phyloP scores from a whole-genome alignment of 1,284 basidiomycete species.

The Tausonia pullulans region DNA sequence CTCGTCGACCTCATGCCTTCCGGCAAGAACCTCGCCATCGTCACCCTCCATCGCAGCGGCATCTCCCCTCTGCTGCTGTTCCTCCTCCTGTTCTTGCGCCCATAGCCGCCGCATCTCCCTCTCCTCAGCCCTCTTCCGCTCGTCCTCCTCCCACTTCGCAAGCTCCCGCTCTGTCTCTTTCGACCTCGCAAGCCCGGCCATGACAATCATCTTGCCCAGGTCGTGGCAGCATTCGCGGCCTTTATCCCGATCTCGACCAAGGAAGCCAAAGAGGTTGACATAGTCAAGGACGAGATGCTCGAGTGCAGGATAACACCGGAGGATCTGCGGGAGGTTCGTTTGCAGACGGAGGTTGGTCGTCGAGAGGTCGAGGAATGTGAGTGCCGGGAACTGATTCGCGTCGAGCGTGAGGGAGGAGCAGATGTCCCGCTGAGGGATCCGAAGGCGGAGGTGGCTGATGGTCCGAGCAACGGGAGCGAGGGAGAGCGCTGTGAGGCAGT shows the following conservation, averaged over 20 bases:
- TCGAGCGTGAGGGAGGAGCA: conserved; percentile 27
- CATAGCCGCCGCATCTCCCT: conserved; percentile 7
- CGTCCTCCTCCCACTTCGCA: conserved; percentile 28
- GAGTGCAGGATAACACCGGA: conserved; percentile 26
- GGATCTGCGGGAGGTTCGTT: conserved; percentile 27
- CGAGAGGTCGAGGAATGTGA: conserved; percentile 35
- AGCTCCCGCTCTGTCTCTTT: conserved; percentile 32
- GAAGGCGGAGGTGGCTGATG: conserved; percentile 32
- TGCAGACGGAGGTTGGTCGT: conserved; percentile 37
- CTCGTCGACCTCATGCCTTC: conserved; percentile 13
- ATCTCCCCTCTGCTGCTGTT: conserved; percentile 5
- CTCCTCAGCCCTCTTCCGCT: conserved; percentile 19
- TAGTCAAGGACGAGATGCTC: conserved; percentile 36
- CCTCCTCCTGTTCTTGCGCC: conserved; percentile 11
- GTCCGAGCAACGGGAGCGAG: conserved; percentile 28
- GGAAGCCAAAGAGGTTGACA: conserved; percentile 36
- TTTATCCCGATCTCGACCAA: conserved; percentile 29
- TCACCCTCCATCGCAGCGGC: conserved; percentile 18
- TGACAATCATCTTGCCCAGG: conserved; percentile 27
- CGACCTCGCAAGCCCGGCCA: conserved; percentile 28
- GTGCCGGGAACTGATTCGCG: conserved; percentile 25
- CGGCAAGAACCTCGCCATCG: conserved; percentile 17
- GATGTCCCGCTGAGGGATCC: conserved; percentile 33
- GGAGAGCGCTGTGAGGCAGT: conserved; percentile 32
- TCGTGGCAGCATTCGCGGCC: conserved; percentile 30